These are phyloP conservation scores for Funneliformis geosporum DNA, from an alignment of 192 early-diverging fungal genomes.

Conservation along the genomic window DNA sequence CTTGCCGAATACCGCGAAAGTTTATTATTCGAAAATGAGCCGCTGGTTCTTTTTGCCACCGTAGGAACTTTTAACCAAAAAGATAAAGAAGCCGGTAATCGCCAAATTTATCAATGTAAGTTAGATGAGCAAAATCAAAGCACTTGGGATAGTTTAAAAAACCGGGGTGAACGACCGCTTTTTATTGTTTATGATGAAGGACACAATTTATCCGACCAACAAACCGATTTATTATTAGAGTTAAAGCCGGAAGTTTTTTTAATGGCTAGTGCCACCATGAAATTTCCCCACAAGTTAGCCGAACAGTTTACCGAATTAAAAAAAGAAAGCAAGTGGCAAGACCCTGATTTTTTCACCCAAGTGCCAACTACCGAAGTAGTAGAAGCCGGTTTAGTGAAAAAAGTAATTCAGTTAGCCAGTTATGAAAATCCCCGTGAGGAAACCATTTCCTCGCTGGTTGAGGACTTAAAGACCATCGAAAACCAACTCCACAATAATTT, in stretches of 20 bases:
- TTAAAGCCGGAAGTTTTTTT: neutral
- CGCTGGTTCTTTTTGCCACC: too few relatives aligned
- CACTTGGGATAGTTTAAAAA: neutral
- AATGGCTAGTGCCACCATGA: neutral
- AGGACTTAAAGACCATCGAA: neutral
- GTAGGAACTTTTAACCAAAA: neutral
- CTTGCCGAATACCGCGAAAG: neutral
- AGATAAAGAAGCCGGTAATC: too few relatives aligned
- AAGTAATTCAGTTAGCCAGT: too few relatives aligned
- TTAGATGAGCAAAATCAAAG: too few relatives aligned
- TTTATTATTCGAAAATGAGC: neutral
- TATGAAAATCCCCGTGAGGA: too few relatives aligned
- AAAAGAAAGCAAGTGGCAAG: too few relatives aligned
- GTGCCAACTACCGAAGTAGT: too few relatives aligned
- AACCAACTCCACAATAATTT: neutral
- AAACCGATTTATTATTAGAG: neutral
- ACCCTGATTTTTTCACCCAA: too few relatives aligned
- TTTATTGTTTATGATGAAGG: constrained; percentile 7
- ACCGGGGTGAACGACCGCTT: too few relatives aligned
- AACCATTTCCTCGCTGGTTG: too few relatives aligned
- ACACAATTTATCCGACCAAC: neutral
- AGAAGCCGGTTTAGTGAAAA: too few relatives aligned
- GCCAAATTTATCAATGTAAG: neutral
- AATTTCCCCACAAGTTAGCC: too few relatives aligned
- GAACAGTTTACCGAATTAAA: neutral